Evolutionary conservation across 2,329 filamentous ascomycete genomes (phyloP), one percentile per base, ranked within the genome.

Genomic region (Bipolaris bicolor): DNA sequence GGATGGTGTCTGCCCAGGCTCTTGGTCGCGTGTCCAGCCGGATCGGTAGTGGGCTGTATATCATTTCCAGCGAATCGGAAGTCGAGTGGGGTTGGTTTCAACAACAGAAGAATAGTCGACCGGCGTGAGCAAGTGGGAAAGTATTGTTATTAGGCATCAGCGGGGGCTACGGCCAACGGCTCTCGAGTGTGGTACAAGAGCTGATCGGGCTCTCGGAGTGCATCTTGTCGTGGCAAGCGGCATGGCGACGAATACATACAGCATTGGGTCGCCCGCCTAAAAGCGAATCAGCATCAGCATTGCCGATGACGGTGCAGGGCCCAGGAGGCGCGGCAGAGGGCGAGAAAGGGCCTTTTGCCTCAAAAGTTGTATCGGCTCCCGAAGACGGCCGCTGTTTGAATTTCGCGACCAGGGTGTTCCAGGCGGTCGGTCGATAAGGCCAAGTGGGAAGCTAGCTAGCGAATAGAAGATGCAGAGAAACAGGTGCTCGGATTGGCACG

Each of bases 191-290:
- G 60, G 69, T 64, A 69, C 68, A 71, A 65, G 60, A 63, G 61
- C 47, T 59, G 55, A 61, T 65, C 61, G 58, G 63, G 63, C 62
- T 63, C 45, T 65, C 64, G 69, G 67, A 57, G 63, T 46, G 36
- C 43, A 40, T 40, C 55, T 58, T 29, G 36, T 64, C 64, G 63
- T 67, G 66, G 71, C 73, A 72, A 74, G 72, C 67, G 72, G 71
- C 70, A 67, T 70, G 61, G 68, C 67, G 61, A 50, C 60, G 64
- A 68, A 64, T 63, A 68, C 61, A 69, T 65, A 31, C 29, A 67
- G 69, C 64, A 66, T 69, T 65, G 66, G 64, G 61, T 68, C 58
- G 57, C 39, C 66, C 62, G 64, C 60, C 46, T 56, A 60, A 36
- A 41, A 48, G 49, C 73, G 72, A 76, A 75, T 76, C 59, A 72